Percentiles rank a stretch among this genome's conserved stretches.
Evolutionary conservation across 768 basidiomycete genomes (phyloP).

Genomic region (Hericium alpestre): DNA sequence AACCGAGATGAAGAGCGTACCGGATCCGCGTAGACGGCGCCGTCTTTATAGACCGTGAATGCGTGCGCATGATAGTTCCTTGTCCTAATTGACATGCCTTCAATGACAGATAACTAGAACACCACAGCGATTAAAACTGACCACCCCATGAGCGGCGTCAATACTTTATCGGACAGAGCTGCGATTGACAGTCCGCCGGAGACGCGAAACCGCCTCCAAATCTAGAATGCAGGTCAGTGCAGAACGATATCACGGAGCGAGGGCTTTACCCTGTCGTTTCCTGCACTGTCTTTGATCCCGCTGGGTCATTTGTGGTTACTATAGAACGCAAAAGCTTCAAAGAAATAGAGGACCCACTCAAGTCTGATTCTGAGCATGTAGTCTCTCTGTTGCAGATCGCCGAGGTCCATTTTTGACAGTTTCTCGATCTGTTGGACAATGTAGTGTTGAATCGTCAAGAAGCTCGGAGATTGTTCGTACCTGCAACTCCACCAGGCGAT

Average conservation of each 20-base stretch:
- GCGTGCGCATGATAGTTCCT: conserved; percentile 3
- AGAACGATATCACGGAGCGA: too few species aligned
- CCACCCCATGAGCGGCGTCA: conserved; percentile 4
- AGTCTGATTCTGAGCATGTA: background rate
- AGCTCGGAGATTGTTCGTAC: background rate
- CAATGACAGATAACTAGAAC: too few species aligned
- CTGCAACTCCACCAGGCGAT: background rate
- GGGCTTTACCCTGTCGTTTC: background rate
- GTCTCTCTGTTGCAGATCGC: background rate
- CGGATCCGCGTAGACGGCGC: background rate
- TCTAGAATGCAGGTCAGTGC: background rate
- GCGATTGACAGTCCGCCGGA: conserved; percentile 1
- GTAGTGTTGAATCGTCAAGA: background rate
- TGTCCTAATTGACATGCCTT: background rate
- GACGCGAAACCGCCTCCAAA: conserved; percentile 2
- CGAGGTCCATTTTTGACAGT: background rate
- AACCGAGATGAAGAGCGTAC: background rate
- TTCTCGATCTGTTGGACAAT: background rate
- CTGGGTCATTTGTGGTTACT: too few species aligned
- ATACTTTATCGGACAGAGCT: background rate
- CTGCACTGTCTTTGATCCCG: background rate
- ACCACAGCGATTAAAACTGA: background rate
- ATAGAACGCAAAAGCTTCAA: too few species aligned
- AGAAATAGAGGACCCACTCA: background rate
- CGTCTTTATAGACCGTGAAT: conserved; percentile 1